Conservation (phyloP, 2,329 filamentous ascomycete genomes). For the Aspergillus aculeatus region DNA sequence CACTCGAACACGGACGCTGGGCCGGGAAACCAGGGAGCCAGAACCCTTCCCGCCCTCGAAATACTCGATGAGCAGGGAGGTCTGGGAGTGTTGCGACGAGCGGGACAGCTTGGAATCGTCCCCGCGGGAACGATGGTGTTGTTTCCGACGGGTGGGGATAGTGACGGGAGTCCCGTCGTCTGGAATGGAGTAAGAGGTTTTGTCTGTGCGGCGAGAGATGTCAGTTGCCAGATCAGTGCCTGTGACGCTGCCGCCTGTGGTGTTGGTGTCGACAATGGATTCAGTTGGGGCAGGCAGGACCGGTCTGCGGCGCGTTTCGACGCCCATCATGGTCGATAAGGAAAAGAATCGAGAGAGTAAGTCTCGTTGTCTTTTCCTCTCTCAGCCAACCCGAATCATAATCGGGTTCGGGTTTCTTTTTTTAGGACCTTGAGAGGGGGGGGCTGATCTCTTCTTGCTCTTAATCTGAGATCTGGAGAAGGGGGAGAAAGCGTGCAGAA, state of each 20-base stretch:
- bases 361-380: slow-evolving; percentile 13
- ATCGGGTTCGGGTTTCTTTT: slow-evolving; percentile 21
- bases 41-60: slow-evolving; percentile 73
- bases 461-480: background rate
- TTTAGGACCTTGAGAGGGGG: background rate
- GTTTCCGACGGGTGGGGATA: slow-evolving; percentile 65
- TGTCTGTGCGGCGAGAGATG: slow-evolving; percentile 51
- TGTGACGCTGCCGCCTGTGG: slow-evolving; percentile 38
- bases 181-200: slow-evolving; percentile 51
- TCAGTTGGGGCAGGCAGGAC: slow-evolving; percentile 52
- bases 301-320: slow-evolving; percentile 47
- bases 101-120: slow-evolving; percentile 52
- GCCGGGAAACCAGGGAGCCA: slow-evolving; percentile 62
- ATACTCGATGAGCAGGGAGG: slow-evolving; percentile 90
- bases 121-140: slow-evolving; percentile 55
- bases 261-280: slow-evolving; percentile 47
- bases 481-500: slow-evolving; percentile 8
- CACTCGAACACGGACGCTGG: slow-evolving; percentile 77
- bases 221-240: slow-evolving; percentile 51
- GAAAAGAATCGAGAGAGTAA: slow-evolving; percentile 2
- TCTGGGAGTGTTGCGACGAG: slow-evolving; percentile 67
- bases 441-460: too few species aligned
- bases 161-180: slow-evolving; percentile 74
- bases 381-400: slow-evolving; percentile 39
- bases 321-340: slow-evolving; percentile 44